Evolutionary conservation across 768 basidiomycete species (phyloP).

Genomic region (Tephrocybe rancida): DNA sequence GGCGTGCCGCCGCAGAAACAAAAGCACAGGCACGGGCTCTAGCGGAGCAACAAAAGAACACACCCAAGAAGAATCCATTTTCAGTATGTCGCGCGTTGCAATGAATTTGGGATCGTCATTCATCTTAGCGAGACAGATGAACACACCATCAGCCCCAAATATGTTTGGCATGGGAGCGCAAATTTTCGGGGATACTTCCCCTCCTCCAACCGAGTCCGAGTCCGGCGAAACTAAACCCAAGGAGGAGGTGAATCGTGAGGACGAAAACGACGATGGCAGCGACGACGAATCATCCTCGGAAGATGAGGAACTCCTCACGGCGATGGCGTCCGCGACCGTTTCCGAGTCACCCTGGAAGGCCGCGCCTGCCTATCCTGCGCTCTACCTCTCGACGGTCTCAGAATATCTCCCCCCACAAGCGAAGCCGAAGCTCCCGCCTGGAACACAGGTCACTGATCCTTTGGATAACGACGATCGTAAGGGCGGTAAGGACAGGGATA

Average conservation of each 20-base stretch:
- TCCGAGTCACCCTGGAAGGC: slow-evolving; percentile 66
- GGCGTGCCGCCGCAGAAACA: slow-evolving; percentile 38
- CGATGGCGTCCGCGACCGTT: slow-evolving; percentile 56
- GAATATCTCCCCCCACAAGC: slow-evolving; percentile 70
- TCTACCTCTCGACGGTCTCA: slow-evolving; percentile 74
- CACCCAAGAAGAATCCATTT: slow-evolving; percentile 65
- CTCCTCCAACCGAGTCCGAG: slow-evolving; percentile 17
- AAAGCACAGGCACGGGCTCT: slow-evolving; percentile 33
- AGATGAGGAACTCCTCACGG: slow-evolving; percentile 55
- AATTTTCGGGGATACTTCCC: slow-evolving; percentile 52
- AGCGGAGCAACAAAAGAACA: slow-evolving; percentile 30
- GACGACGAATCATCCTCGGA: slow-evolving; percentile 38
- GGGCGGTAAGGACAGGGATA: slow-evolving; percentile 49
- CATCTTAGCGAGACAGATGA: slow-evolving; percentile 23
- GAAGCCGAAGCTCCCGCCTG: slow-evolving; percentile 47
- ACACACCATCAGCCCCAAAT: slow-evolving; percentile 25
- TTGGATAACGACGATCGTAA: slow-evolving; percentile 35
- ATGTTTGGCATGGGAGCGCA: slow-evolving; percentile 65
- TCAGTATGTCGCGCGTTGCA: slow-evolving; percentile 44
- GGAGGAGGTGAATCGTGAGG: slow-evolving; percentile 21
- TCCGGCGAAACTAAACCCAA: slow-evolving; percentile 14
- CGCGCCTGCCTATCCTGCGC: slow-evolving; percentile 64
- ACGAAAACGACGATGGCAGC: background rate
- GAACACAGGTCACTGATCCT: slow-evolving; percentile 45
- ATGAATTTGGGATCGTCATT: background rate